These are phyloP conservation scores for Sequoiadendron giganteum DNA, from an alignment of 75 land plant species.

Conservation along the genomic window DNA sequence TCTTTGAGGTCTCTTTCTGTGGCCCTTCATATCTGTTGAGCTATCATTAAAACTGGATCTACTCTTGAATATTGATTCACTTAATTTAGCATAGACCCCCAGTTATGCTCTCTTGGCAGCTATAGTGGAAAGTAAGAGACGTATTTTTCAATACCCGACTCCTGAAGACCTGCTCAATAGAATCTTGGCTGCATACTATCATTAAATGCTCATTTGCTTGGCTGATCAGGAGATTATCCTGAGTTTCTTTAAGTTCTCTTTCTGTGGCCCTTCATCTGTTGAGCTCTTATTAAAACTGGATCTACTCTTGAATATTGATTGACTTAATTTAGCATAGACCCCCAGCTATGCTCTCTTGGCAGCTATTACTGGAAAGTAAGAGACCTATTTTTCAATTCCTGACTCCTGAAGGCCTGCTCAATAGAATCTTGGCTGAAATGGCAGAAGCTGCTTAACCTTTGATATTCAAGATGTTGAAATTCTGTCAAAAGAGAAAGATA, in stretches of 20 bases:
- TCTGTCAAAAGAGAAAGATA: not conserved
- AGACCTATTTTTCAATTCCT: not conserved
- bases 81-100: not conserved
- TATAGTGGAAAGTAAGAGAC: not conserved
- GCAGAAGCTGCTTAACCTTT: not conserved
- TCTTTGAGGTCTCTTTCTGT: not conserved
- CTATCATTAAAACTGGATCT: not conserved
- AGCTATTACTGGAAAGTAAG: not conserved
- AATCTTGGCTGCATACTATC: not conserved
- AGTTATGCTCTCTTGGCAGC: not conserved
- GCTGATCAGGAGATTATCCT: not conserved
- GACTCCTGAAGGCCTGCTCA: not conserved
- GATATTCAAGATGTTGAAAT: not conserved
- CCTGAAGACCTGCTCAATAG: not conserved
- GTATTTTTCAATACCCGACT: not conserved
- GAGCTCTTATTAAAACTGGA: not conserved
- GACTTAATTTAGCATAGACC: not conserved
- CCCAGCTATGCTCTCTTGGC: not conserved
- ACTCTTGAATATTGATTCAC: not conserved
- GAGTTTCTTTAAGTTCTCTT: not conserved
- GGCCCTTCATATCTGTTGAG: not conserved
- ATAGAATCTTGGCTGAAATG: not conserved
- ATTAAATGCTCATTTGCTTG: not conserved
- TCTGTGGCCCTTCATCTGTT: not conserved
- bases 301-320: not conserved